A percentile compares a stretch with the other conserved stretches of the same genome.
phyloP scores from a whole-genome alignment of 441 rosid species.

The Rhodomyrtus psidioides region DNA sequence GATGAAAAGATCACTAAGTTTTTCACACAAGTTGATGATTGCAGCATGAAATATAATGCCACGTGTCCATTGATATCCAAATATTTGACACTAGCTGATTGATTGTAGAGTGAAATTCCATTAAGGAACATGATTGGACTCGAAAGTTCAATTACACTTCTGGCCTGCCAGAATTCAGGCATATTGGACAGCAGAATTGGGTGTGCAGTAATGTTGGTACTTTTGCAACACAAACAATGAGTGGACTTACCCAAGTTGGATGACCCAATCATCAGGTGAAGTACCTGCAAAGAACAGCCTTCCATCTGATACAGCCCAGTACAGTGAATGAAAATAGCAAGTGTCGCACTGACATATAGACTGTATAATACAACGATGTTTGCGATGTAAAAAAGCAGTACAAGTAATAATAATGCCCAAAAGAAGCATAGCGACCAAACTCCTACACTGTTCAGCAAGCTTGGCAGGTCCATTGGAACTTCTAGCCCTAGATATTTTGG shows the following conservation, averaged over 20 bases:
- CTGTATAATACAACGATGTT: neutral
- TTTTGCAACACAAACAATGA: neutral
- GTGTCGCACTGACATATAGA: neutral
- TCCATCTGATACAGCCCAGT: neutral
- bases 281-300: conserved; percentile 25
- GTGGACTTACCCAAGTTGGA: conserved; percentile 40
- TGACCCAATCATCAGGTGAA: conserved; percentile 52
- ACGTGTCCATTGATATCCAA: neutral
- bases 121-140: neutral
- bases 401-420: neutral
- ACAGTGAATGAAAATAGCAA: neutral
- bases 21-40: neutral
- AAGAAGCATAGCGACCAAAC: neutral
- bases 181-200: neutral
- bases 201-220: neutral
- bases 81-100: neutral
- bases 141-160: neutral
- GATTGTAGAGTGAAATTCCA: neutral
- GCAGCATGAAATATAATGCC: neutral
- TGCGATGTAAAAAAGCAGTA: neutral
- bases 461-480: neutral
- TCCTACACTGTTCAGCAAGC: neutral
- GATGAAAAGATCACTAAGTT: neutral
- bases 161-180: neutral
- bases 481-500: neutral